phyloP scores from a whole-genome alignment of 2,329 filamentous ascomycete species.

The Cladophialophora bantiana region DNA sequence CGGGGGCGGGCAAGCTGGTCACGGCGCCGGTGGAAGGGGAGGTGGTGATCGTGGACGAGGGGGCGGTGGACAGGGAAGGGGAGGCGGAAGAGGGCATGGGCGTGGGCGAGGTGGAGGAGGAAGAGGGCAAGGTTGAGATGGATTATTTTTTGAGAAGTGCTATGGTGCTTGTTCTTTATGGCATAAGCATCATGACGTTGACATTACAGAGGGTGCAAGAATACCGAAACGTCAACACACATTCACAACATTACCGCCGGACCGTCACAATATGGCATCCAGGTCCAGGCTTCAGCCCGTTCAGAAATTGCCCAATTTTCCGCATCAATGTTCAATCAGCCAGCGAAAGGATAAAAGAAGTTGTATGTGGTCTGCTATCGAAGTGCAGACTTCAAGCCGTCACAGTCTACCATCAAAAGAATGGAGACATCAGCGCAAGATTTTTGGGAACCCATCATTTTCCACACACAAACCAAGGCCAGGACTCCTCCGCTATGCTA shows the following conservation, averaged over 20 bases:
- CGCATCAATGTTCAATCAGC: constrained; percentile 3
- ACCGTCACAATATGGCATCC: background rate
- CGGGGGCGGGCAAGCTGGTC: constrained; percentile 48
- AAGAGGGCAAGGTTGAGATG: constrained; percentile 42
- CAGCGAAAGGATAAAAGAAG: constrained; percentile 8
- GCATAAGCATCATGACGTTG: constrained; percentile 6
- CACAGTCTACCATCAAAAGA: background rate
- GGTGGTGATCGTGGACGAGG: constrained; percentile 49
- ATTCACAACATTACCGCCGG: background rate
- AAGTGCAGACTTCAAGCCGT: background rate
- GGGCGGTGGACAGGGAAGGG: constrained; percentile 51
- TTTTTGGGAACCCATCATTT: background rate
- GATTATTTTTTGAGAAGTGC: background rate
- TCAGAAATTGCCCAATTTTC: background rate
- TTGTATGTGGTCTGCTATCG: background rate
- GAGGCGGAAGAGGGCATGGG: constrained; percentile 50
- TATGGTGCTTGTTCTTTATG: background rate
- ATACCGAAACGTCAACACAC: constrained; percentile 5
- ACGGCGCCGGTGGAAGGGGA: constrained; percentile 48
- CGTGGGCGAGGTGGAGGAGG: constrained; percentile 54
- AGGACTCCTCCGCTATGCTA: constrained; percentile 35
- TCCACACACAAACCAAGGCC: constrained; percentile 6
- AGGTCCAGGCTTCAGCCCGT: background rate
- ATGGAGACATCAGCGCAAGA: constrained; percentile 1
- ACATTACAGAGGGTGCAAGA: constrained; percentile 1